These are phyloP conservation scores for Leucocoprinus leucothites DNA, from an alignment of 768 basidiomycete genomes.

Conservation along the genomic window DNA sequence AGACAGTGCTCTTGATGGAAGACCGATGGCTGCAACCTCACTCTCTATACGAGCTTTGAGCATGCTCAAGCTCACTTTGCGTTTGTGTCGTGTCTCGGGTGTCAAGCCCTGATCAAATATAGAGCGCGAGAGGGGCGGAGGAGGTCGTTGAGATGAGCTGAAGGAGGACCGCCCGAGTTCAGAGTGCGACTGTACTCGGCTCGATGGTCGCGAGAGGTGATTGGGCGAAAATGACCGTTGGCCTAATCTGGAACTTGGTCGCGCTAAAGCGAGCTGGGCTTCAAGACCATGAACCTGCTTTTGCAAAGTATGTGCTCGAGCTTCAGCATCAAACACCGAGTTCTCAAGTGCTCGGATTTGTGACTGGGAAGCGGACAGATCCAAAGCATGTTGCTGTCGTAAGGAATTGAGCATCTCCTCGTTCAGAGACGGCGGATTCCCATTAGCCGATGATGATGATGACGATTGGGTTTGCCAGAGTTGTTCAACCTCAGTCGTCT, in stretches of 20 bases:
- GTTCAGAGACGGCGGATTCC: constrained; percentile 53
- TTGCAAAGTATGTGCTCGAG: constrained; percentile 61
- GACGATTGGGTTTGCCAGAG: constrained; percentile 43
- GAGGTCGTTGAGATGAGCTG: constrained; percentile 38
- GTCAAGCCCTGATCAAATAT: constrained; percentile 69
- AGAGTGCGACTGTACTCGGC: constrained; percentile 30
- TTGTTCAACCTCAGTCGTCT: constrained; percentile 65
- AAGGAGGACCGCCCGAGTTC: constrained; percentile 35
- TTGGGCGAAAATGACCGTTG: constrained; percentile 45
- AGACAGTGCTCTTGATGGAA: constrained; percentile 54
- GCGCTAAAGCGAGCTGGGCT: constrained; percentile 55
- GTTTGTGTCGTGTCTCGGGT: constrained; percentile 76
- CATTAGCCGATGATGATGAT: constrained; percentile 34
- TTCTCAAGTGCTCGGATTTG: constrained; percentile 77
- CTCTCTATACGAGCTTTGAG: constrained; percentile 88
- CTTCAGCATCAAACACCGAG: constrained; percentile 69
- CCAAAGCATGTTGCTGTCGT: constrained; percentile 74
- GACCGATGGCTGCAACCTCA: constrained; percentile 52
- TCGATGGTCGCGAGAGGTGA: constrained; percentile 43
- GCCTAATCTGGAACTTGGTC: constrained; percentile 37
- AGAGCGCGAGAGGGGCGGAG: constrained; percentile 48
- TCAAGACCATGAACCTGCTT: constrained; percentile 64
- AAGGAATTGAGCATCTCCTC: constrained; percentile 71
- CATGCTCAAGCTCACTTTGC: constrained; percentile 83
- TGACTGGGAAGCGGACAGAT: constrained; percentile 77